Conservation (phyloP, 192 early-diverging fungal genomes). For the Mortierella hygrophila region DNA sequence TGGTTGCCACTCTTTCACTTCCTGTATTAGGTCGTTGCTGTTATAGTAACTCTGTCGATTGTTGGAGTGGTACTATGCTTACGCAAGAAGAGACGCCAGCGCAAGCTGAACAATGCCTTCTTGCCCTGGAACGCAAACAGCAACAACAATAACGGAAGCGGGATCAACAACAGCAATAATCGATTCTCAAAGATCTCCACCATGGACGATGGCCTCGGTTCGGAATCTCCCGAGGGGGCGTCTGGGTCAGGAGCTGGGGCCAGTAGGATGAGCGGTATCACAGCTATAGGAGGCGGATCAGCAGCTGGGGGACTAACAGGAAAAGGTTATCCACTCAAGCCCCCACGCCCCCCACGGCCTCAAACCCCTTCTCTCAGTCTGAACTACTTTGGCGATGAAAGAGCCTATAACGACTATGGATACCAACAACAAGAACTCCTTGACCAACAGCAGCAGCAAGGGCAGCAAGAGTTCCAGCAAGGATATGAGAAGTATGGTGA, state of each 20-base stretch:
- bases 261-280: neutral
- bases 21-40: slow-evolving; percentile 19
- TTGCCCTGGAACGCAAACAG: slow-evolving; percentile 29
- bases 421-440: slow-evolving; percentile 27
- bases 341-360: neutral
- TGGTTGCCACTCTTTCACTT: neutral
- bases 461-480: slow-evolving; percentile 18
- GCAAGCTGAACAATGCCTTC: slow-evolving; percentile 32
- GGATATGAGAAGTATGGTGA: slow-evolving; percentile 16
- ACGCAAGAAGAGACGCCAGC: slow-evolving; percentile 25
- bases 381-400: slow-evolving; percentile 23
- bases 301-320: neutral
- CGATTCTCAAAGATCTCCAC: slow-evolving; percentile 35
- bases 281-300: slow-evolving; percentile 3
- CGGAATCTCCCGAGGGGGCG: neutral
- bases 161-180: neutral
- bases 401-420: slow-evolving; percentile 31
- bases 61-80: slow-evolving; percentile 19
- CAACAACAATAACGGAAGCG: neutral
- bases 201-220: slow-evolving; percentile 18
- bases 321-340: neutral
- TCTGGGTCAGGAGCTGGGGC: slow-evolving; percentile 1
- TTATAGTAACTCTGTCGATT: slow-evolving; percentile 20
- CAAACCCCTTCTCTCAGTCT: slow-evolving; percentile 2
- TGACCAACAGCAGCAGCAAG: slow-evolving; percentile 15